Base-by-base conservation (phyloP, 2,329 filamentous ascomycete genomes). In the Fusarium sp. region DNA sequence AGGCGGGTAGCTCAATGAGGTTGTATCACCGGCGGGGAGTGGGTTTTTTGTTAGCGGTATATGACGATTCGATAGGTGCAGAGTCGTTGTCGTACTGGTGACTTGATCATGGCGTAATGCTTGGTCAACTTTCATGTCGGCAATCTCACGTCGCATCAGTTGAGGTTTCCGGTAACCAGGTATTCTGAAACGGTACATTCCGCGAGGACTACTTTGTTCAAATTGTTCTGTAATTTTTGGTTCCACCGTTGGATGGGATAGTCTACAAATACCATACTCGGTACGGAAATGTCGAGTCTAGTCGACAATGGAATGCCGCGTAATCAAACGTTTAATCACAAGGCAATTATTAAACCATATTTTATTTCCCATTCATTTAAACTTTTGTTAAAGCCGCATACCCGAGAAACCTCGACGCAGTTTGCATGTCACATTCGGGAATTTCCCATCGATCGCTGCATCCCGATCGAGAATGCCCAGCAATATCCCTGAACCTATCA, bases 31-130 rank as follows among this genome's bases (percentile, higher is more conserved):
- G 53, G 28, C 15, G 62, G 56, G 55, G 34, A 61, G 39, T 51
- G 53, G 55, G 10, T n/a, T 39, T 39, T 20, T 31, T 34, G 34
- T 44, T 49, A 48, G 40, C 24, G 7, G 17, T 6, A 42, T 62
- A 48, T 52, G 50, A 44, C 38, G 26, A 53, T 43, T 48, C 20
- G 52, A 63, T 28, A 5, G 22, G 22, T 44, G 40, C 7, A 31
- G 17, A 34, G 24, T 53, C 24, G 22, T 48, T 58, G 43, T 57
- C 65, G 58, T 58, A 40, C 8, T 10, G 44, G 39, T 68, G 65
- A 68, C 64, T 44, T 9, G 17, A 64, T 28, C 7, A 68, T 68
- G 63, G 63, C 65, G 65, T 68, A 68, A 68, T 64, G 1, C 31
- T 53, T 58, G 7, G 14, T 6, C 24, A 36, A 24, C 10, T 40